Evolutionary conservation across 164 flowering plant species (phyloP).

Genomic region (Piper betle): DNA sequence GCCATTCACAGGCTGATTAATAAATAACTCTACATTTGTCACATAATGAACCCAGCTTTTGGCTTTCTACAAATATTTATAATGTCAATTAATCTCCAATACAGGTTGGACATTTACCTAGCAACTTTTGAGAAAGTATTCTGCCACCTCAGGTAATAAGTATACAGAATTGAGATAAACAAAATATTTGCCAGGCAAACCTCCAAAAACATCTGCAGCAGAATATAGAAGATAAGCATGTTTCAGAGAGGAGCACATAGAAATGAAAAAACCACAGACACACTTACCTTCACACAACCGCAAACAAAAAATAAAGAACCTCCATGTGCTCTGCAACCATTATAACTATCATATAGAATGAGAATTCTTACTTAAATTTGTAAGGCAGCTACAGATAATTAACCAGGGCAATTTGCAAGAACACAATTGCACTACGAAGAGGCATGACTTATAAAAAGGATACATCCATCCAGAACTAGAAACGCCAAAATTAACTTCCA

Average conservation of each 20-base stretch:
- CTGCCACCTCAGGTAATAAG: slow-evolving; percentile 21
- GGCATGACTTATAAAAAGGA: slow-evolving; percentile 13
- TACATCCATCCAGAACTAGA: slow-evolving; percentile 61
- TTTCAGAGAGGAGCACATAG: background rate
- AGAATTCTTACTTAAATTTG: slow-evolving; percentile 32
- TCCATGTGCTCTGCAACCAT: slow-evolving; percentile 16
- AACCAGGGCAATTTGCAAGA: background rate
- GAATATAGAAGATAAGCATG: background rate
- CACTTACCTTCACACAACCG: slow-evolving; percentile 38
- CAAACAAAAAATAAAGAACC: slow-evolving; percentile 22
- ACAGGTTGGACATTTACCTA: slow-evolving; percentile 21
- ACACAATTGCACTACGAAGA: background rate
- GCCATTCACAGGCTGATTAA: too few species aligned
- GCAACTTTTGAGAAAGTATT: slow-evolving; percentile 11
- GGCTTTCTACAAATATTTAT: background rate
- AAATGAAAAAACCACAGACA: too few species aligned
- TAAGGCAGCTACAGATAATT: slow-evolving; percentile 21
- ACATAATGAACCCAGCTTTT: background rate
- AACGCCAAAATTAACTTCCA: slow-evolving; percentile 38
- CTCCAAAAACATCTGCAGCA: slow-evolving; percentile 28
- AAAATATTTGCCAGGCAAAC: slow-evolving; percentile 10
- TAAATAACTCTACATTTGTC: too few species aligned
- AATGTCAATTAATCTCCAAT: background rate
- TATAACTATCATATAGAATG: slow-evolving; percentile 22
- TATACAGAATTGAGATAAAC: slow-evolving; percentile 28